Base-by-base conservation (phyloP, 2,329 filamentous ascomycete species). In the Esteya vermicola region DNA sequence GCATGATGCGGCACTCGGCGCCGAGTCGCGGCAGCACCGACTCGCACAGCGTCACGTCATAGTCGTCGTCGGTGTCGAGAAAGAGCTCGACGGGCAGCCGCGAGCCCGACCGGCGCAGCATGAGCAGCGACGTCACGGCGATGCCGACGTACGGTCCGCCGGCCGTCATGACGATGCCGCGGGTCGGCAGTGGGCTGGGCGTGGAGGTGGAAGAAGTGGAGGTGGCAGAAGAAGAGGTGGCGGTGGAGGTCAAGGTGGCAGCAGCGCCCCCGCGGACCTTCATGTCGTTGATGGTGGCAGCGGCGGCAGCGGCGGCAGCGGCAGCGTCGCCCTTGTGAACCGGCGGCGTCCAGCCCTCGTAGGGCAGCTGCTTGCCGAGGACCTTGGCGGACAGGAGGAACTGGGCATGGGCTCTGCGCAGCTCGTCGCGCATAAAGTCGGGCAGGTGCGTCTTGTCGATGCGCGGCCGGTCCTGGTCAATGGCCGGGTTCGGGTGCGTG, bases 81-180 rank as follows among this genome's bases (percentile, higher is more conserved):
- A 60, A 56, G 12, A 62, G 47, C 41, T 59, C 51, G 4, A 72
- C 62, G 1, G 70, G 69, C 9, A 73, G 52, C 4, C 50, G 58
- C 23, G 65, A 69, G 19, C 68, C 68, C 8, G 60, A 60, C 33
- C 62, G 62, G 12, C 70, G 65, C 20, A 72, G 57, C 61, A 72
- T 68, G 10, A 66, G 61, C 18, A 73, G 52, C 4, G 67, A 64
- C 4, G 65, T 62, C 16, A 72, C 47, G 36, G 68, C 64, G 9
- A 68, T 59, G 1, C 67, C 65, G 35, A 72, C 57, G 48, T 69
- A 67, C 10, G 54, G 50, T 1, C 59, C 55, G 9, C 65, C 63
- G 3, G 65, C 65, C 3, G 65, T 67, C 19, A 67, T 67, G 30
- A 73, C 68, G 26, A 73, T 57, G 4, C 69, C 69, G 4, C 60